Conservation (phyloP, 1,284 basidiomycete genomes). For the Irpex sp. region DNA sequence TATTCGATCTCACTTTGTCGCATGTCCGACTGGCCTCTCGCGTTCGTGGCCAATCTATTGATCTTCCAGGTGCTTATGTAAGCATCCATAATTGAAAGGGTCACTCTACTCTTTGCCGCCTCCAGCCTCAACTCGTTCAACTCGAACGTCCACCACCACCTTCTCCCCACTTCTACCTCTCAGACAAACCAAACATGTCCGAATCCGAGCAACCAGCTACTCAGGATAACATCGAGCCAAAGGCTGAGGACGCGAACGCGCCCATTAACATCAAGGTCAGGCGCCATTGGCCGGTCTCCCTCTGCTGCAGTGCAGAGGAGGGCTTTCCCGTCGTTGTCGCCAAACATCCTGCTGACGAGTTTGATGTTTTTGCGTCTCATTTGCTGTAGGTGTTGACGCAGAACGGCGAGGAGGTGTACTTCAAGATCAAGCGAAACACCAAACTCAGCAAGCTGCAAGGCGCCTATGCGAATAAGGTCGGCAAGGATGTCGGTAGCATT, state of each 20-base stretch:
- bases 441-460: slow-evolving; percentile 91
- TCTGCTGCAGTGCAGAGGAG: background rate
- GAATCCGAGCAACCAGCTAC: slow-evolving; percentile 47
- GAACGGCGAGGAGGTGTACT: slow-evolving; percentile 88
- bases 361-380: background rate
- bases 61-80: background rate
- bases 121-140: background rate
- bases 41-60: background rate
- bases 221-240: slow-evolving; percentile 50
- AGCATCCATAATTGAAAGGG: background rate
- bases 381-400: slow-evolving; percentile 65
- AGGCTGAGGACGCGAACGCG: slow-evolving; percentile 54
- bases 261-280: slow-evolving; percentile 82
- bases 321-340: background rate
- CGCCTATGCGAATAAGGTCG: slow-evolving; percentile 91
- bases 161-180: background rate
- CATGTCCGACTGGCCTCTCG: too few relatives aligned
- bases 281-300: slow-evolving; percentile 14
- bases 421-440: slow-evolving; percentile 96
- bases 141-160: background rate
- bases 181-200: slow-evolving; percentile 45
- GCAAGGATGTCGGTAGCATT: slow-evolving; percentile 82
- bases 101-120: background rate
- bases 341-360: background rate
- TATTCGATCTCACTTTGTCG: too few relatives aligned